phyloP scores from a whole-genome alignment of 768 basidiomycete species.

The Suillus sp. region DNA sequence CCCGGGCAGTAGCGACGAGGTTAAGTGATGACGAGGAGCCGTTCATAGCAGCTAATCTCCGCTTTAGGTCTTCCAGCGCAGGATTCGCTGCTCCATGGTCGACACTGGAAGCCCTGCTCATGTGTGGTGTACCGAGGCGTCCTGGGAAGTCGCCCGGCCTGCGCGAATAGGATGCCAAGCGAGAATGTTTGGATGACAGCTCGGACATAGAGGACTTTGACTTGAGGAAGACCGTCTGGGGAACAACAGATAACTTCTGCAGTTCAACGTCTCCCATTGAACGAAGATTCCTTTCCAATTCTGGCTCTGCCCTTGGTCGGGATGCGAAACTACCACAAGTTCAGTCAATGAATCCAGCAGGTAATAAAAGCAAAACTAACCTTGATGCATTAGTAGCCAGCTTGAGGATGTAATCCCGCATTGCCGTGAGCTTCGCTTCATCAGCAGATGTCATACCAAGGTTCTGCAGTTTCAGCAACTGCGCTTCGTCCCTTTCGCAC shows the following conservation, averaged over 20 bases:
- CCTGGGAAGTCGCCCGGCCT: conserved; percentile 43
- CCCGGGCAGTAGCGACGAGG: conserved; percentile 44
- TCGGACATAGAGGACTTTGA: conserved; percentile 45
- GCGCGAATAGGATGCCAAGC: conserved; percentile 39
- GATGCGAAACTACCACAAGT: conserved; percentile 59
- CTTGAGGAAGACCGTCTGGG: conserved; percentile 88
- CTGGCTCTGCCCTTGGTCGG: conserved; percentile 62
- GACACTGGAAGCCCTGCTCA: conserved; percentile 49
- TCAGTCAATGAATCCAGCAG: conserved; percentile 12
- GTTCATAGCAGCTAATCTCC: conserved; percentile 75
- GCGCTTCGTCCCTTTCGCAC: conserved; percentile 66
- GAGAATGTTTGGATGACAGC: conserved; percentile 37
- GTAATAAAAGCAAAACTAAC: conserved; percentile 39
- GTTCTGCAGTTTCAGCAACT: conserved; percentile 79
- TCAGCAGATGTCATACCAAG: conserved; percentile 83
- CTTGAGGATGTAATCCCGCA: conserved; percentile 88
- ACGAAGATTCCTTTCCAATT: conserved; percentile 64
- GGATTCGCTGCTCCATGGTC: conserved; percentile 52
- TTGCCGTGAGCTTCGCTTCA: conserved; percentile 82
- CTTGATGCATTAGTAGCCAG: conserved; percentile 79
- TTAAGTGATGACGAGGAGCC: conserved; percentile 67
- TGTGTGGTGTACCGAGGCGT: conserved; percentile 53
- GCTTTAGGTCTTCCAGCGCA: conserved; percentile 77
- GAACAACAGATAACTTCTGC: conserved; percentile 85
- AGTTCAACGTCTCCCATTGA: conserved; percentile 72